phyloP scores from a whole-genome alignment of 108 stramenopile species.

The Cylindrotheca fusiformis region DNA sequence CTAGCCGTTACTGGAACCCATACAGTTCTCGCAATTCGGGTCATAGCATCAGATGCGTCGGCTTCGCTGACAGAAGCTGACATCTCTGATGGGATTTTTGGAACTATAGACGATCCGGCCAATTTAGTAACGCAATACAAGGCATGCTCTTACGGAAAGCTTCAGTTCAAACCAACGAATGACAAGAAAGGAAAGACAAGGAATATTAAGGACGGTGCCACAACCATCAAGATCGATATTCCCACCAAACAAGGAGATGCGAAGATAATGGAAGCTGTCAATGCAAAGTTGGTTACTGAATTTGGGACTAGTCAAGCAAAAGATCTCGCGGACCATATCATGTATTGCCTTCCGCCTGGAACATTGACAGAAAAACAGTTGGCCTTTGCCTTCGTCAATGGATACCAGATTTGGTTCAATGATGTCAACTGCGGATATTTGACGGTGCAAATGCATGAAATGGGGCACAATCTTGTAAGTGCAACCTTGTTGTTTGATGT shows the following conservation, averaged over 20 bases:
- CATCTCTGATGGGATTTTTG: conserved; percentile 4
- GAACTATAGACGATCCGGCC: background rate
- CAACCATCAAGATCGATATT: background rate
- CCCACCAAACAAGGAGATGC: background rate
- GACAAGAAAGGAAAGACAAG: background rate
- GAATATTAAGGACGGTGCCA: background rate
- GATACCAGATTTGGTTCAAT: conserved; percentile 43
- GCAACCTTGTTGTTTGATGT: background rate
- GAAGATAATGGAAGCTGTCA: background rate
- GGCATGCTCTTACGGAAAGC: background rate
- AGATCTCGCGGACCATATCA: conserved; percentile 41
- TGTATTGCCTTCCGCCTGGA: conserved; percentile 56
- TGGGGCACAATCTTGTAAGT: conserved; percentile 17
- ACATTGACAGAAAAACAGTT: background rate
- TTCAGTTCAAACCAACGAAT: background rate
- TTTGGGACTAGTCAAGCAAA: background rate
- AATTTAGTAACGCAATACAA: background rate
- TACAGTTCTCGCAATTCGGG: conserved; percentile 24
- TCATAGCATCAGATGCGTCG: conserved; percentile 10
- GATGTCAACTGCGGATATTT: conserved; percentile 49
- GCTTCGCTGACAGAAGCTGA: conserved; percentile 1
- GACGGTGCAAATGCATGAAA: conserved; percentile 58
- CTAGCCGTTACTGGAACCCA: background rate
- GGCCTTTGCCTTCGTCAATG: conserved; percentile 15
- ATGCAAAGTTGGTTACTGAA: background rate